A percentile compares a stretch with the other conserved stretches of the same genome.
phyloP scores from a whole-genome alignment of 2,329 filamentous ascomycete genomes.

The Myriosclerotinia scirpicola region DNA sequence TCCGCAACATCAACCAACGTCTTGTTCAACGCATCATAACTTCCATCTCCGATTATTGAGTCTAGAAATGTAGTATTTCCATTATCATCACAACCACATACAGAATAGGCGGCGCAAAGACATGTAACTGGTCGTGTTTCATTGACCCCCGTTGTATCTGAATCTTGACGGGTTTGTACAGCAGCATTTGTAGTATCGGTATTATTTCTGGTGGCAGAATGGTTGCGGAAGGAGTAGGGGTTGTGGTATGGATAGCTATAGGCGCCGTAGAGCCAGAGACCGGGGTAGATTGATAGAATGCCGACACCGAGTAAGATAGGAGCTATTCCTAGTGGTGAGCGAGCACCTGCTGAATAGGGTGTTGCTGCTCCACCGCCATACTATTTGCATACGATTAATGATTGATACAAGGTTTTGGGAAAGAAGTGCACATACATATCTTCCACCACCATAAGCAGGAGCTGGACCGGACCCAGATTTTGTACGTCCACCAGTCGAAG shows the following conservation, averaged over 20 bases:
- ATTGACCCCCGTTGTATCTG: slow-evolving; percentile 44
- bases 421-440: slow-evolving; percentile 42
- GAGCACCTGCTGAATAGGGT: slow-evolving; percentile 60
- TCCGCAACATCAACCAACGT: slow-evolving; percentile 60
- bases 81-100: slow-evolving; percentile 71
- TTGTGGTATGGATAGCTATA: slow-evolving; percentile 61
- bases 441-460: slow-evolving; percentile 60
- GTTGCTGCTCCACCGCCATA: slow-evolving; percentile 64
- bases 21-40: slow-evolving; percentile 59
- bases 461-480: slow-evolving; percentile 57
- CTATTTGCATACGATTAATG: background rate
- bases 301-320: slow-evolving; percentile 53
- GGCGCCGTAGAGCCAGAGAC: slow-evolving; percentile 62
- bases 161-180: slow-evolving; percentile 36
- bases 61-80: slow-evolving; percentile 58
- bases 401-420: background rate
- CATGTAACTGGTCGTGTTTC: slow-evolving; percentile 62
- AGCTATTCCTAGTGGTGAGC: slow-evolving; percentile 52
- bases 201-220: slow-evolving; percentile 37
- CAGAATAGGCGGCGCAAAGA: slow-evolving; percentile 54
- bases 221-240: slow-evolving; percentile 55
- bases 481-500: slow-evolving; percentile 51
- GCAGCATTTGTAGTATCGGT: slow-evolving; percentile 44
- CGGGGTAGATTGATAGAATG: slow-evolving; percentile 48
- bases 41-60: slow-evolving; percentile 65